Evolutionary conservation across 805 yeast genomes (phyloP), one percentile per base, ranked within the genome.

Genomic region (Candida anglica): DNA sequence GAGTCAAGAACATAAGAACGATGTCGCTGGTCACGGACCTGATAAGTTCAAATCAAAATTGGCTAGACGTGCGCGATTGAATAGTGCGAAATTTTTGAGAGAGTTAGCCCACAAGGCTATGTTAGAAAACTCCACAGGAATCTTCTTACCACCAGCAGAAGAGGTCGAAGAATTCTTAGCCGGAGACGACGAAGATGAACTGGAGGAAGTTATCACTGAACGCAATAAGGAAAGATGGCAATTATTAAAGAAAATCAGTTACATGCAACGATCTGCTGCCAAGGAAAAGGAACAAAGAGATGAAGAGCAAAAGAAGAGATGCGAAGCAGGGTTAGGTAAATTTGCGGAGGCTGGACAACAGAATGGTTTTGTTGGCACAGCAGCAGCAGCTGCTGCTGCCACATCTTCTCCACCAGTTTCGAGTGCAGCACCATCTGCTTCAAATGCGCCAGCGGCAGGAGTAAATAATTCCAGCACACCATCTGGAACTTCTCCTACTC

Each of bases 11-110:
- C 96, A 89, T 54, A 63, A 66, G 38, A 64, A 66, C 10, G 96
- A 89, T 53, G 89, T 89, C 8, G 73, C 65, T 7, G 97, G 97
- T 3, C 62, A 65, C 14, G 96, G 96, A 10, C 48, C 57, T 2
- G 97, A 89, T 53, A 71, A 77, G 38, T 72, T 70, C 65, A 75
- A 73, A 42, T 52, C 69, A 11, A 50, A 53, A 11, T 55, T 60
- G 11, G 77, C 75, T 20, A 58, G 60, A 23, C 59, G 69, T 25
- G 77, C 79, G 11, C 71, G 77, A 44, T 56, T 73, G 17, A 71
- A 71, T 36, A 77, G 82, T 24, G 66, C 77, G 3, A 63, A 67
- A 28, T 74, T 81, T 32, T 58, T 85, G 43, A 70, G 62, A 36
- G 69, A 69, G 10, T 72, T 83, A 71, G 73, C 89, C 0, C 56